Evolutionary conservation across 495 filamentous ascomycete species (phyloP), one percentile per base, ranked within the genome.

Genomic region (Podospora comata): DNA sequence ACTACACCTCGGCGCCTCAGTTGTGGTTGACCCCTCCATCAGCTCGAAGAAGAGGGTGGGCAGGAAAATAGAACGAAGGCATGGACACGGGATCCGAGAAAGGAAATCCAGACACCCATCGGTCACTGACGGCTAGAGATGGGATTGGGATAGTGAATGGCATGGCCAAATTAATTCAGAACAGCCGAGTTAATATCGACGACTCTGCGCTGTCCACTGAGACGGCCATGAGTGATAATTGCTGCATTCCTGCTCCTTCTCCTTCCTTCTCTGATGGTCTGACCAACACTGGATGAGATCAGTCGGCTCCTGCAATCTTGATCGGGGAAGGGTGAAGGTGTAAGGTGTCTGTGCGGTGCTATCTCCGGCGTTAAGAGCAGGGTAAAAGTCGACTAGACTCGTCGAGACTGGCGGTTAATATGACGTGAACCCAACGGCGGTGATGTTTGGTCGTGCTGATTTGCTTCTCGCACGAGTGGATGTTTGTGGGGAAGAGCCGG

Each of bases 101-200:
- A 30, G 62, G 61, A 28, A 58, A 59, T 34, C 54, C 67, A 67
- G 63, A 60, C 68, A 64, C 11, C 55, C 55, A 18, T 58, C 67
- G 54, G 65, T 62, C 57, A 71, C 32, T 30, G 48, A 68, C 75
- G 71, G 75, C 70, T 77, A 72, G 71, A 70, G 69, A 69, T 73
- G 73, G 73, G 65, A 68, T 72, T 65, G 70, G 62, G 67, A 66
- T 67, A 63, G 68, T 62, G 23, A 69, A 75, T 72, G 71, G 73
- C 68, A 73, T 71, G 65, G 65, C 67, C 65, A 76, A 75, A 75
- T 75, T 75, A 73, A 76, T 60, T 68, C 68, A 65, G 63, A 56
- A 71, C 68, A 71, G 72, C 69, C 68, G 67, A 68, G 58, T 72
- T 73, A 77, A 74, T 72, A 73, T 78, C 71, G 61, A 57, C 68